Conservation (phyloP, 2,329 filamentous ascomycete species). For the Trichoderma citrinoviride region DNA sequence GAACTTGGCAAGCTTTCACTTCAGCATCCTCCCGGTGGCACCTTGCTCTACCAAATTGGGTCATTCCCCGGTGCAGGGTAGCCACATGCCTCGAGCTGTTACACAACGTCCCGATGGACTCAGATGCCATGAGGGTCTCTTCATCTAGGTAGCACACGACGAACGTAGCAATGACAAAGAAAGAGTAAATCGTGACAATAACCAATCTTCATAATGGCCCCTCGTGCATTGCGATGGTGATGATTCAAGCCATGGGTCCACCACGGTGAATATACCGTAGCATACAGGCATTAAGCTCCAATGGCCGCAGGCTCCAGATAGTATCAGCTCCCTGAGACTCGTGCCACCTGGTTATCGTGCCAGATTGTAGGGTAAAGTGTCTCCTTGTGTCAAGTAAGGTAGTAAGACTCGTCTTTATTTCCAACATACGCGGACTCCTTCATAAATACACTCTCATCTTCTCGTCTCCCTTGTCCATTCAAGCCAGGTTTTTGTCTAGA, state of each 20-base stretch:
- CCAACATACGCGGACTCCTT: not conserved
- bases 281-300: no score
- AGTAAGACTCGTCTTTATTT: not conserved
- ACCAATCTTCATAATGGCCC: no score
- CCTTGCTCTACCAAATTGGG: not conserved
- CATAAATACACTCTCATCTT: not conserved
- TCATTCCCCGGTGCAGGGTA: slow-evolving; percentile 10
- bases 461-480: not conserved
- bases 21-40: not conserved
- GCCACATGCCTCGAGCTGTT: not conserved
- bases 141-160: no score
- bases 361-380: not conserved
- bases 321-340: not conserved
- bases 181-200: no score
- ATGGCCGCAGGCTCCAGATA: not conserved
- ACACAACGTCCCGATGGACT: not conserved
- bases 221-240: no score
- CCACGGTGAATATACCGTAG: not conserved
- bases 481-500: not conserved
- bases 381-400: not conserved
- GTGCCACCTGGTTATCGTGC: not conserved
- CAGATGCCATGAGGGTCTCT: no score
- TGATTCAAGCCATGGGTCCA: not conserved
- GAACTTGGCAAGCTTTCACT: not conserved
- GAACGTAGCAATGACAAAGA: no score